Conservation (phyloP, 2,329 filamentous ascomycete species). For the Pleurostoma richardsiae region DNA sequence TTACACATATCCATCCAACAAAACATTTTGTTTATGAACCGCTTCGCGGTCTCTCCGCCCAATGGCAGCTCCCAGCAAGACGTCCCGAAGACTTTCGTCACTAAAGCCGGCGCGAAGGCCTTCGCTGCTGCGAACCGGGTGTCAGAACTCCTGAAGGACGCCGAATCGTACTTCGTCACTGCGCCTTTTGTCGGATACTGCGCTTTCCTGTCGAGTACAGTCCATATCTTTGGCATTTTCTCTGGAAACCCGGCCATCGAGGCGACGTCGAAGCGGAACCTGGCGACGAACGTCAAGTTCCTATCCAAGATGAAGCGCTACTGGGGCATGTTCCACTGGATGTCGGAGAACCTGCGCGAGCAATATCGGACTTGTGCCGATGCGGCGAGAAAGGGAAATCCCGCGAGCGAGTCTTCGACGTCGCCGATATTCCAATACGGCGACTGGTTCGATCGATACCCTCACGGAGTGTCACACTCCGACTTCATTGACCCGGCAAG, state of each 20-base stretch:
- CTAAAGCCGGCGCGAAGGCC: slow-evolving; percentile 68
- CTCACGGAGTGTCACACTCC: slow-evolving; percentile 79
- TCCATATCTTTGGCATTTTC: slow-evolving; percentile 91
- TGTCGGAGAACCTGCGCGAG: slow-evolving; percentile 87
- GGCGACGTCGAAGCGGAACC: slow-evolving; percentile 72
- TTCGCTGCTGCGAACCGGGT: slow-evolving; percentile 83
- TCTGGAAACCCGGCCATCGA: slow-evolving; percentile 76
- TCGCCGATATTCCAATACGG: slow-evolving; percentile 85
- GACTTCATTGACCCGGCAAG: slow-evolving; percentile 76
- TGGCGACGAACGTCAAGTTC: slow-evolving; percentile 85
- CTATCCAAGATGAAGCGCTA: slow-evolving; percentile 93
- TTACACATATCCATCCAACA: slow-evolving; percentile 88
- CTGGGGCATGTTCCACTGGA: slow-evolving; percentile 98
- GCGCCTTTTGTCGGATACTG: slow-evolving; percentile 95
- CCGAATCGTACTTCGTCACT: slow-evolving; percentile 73
- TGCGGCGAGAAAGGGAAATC: slow-evolving; percentile 64
- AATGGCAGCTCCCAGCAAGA: slow-evolving; percentile 61
- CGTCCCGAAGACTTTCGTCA: slow-evolving; percentile 72
- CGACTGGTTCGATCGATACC: slow-evolving; percentile 95
- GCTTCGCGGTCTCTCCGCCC: slow-evolving; percentile 73
- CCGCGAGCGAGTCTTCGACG: slow-evolving; percentile 39
- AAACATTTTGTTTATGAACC: slow-evolving; percentile 83
- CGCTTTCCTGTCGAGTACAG: slow-evolving; percentile 85
- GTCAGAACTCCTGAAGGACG: slow-evolving; percentile 75
- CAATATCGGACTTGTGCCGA: slow-evolving; percentile 83